Evolutionary conservation across 2,329 filamentous ascomycete genomes (phyloP), one percentile per base, ranked within the genome.

Genomic region (Fusarium caatingaense): DNA sequence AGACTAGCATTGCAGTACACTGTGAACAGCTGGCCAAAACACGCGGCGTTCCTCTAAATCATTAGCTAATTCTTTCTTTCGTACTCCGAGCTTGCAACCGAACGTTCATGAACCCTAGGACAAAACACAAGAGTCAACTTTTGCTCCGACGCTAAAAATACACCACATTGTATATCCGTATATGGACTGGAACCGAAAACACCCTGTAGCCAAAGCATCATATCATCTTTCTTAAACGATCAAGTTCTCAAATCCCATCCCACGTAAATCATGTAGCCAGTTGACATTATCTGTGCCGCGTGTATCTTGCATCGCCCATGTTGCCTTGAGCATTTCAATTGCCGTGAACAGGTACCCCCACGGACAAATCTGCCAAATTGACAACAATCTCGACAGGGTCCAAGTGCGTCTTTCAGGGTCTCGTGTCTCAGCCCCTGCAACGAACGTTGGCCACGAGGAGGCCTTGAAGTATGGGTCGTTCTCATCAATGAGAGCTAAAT

Each of bases 391-490:
- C 54, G 83, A 78, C 73, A 87, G 78, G n/a, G 85, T 82, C 86
- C 86, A 88, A 5, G 77, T 79, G 41, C 86, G 80, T 60, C 83
- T 83, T 37, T 79, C 77, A 0, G 78, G 76, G 56, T 86, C 81
- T 44, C 81, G 81, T 6, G 85, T 84, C 71, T 88, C 87, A 0
- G 86, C 86, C 2, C 87, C 87, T 4, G 85, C 85, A 30, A 89
- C 82, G 67, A 89, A 88, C 1, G 86, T 80, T 2, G 87, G 86
- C 87, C 87, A 89, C n/a, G 84, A 84, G 5, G 86, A 87, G 10
- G 85, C 87, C 73, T 88, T 89, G 79, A 87, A 89, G 44, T 88
- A 81, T 9, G 83, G 81, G 70, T 87, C 85, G 5, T 80, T 76
- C 21, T 82, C 80, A 28, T 79, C 80, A 37, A 89, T 81, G 56